Evolutionary conservation across 805 yeast species (phyloP).

Genomic region (Hanseniaspora thailandica): DNA sequence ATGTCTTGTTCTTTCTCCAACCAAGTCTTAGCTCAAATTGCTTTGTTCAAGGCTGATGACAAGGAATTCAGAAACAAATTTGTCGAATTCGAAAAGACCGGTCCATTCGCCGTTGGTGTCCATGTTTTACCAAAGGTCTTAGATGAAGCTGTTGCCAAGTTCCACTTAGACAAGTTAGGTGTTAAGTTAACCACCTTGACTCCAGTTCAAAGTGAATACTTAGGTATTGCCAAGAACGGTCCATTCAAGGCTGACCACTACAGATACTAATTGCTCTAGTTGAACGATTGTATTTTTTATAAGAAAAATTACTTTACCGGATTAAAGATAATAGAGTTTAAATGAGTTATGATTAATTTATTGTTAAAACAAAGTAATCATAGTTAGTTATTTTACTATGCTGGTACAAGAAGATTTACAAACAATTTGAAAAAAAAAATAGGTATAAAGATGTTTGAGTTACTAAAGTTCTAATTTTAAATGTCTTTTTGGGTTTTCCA

Average conservation of each 20-base stretch:
- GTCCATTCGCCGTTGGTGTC: slow-evolving; percentile 83
- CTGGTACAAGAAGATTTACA: not conserved
- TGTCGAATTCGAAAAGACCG: slow-evolving; percentile 87
- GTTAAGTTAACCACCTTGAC: slow-evolving; percentile 72
- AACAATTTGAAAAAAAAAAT: not conserved
- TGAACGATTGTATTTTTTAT: not conserved
- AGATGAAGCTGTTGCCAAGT: slow-evolving; percentile 96
- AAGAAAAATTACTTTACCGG: slow-evolving; percentile 1
- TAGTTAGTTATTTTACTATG: too few relatives aligned
- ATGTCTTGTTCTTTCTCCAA: slow-evolving; percentile 99
- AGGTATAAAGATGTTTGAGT: not conserved
- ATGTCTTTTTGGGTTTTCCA: not conserved
- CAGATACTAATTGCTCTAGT: slow-evolving; percentile 59
- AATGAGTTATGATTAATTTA: not conserved
- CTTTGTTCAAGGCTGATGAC: slow-evolving; percentile 83
- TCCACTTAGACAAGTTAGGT: slow-evolving; percentile 90
- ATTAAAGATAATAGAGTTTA: not conserved
- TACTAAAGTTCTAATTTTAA: not conserved
- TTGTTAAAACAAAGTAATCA: too few relatives aligned
- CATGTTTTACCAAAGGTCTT: slow-evolving; percentile 94
- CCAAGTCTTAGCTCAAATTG: slow-evolving; percentile 98
- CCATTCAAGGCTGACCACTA: slow-evolving; percentile 97
- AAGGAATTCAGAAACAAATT: slow-evolving; percentile 61
- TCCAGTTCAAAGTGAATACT: slow-evolving; percentile 79
- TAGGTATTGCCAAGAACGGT: slow-evolving; percentile 83